Conservation (phyloP, 179 eudicot genomes). For the Silene vulgaris region DNA sequence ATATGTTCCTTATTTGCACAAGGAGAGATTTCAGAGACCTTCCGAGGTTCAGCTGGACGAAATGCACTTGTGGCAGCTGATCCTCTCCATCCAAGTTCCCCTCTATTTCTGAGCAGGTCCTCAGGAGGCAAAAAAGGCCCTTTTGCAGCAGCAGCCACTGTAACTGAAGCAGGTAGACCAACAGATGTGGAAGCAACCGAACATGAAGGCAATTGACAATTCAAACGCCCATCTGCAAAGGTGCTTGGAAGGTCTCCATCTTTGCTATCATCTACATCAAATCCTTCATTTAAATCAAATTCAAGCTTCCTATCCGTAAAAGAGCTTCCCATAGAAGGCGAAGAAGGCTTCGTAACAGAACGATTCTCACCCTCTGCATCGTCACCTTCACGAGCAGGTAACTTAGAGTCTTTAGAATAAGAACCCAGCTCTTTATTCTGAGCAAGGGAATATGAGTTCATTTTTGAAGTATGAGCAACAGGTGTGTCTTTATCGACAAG, state of each 20-base stretch:
- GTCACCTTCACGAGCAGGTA: constrained; percentile 23
- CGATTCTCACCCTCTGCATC: constrained; percentile 16
- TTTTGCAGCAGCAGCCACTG: constrained; percentile 83
- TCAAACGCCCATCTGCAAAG: constrained; percentile 24
- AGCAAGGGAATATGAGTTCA: constrained; percentile 3
- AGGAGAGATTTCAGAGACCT: constrained; percentile 36
- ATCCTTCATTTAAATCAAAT: constrained; percentile 78
- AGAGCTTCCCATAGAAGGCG: constrained; percentile 28
- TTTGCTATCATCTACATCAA: constrained; percentile 52
- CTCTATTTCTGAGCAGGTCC: constrained; percentile 57
- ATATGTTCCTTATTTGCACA: constrained; percentile 23
- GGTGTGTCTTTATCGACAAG: constrained; percentile 24
- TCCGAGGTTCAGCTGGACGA: constrained; percentile 93
- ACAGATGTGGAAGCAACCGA: constrained; percentile 37
- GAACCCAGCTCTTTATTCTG: not conserved
- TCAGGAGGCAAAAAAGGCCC: constrained; percentile 79
- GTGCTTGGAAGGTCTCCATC: constrained; percentile 36
- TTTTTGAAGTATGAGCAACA: constrained; percentile 17
- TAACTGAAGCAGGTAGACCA: constrained; percentile 51
- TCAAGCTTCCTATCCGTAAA: constrained; percentile 43
- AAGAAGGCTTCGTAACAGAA: constrained; percentile 10
- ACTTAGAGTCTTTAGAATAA: constrained; percentile 22
- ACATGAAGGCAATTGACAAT: constrained; percentile 33
- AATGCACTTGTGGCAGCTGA: constrained; percentile 98
- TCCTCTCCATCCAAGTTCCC: constrained; percentile 86